A percentile compares a stretch with the other conserved stretches of the same genome.
Evolutionary conservation across 495 filamentous ascomycete species (phyloP).

Genomic region (Parachaetomium inaequale): DNA sequence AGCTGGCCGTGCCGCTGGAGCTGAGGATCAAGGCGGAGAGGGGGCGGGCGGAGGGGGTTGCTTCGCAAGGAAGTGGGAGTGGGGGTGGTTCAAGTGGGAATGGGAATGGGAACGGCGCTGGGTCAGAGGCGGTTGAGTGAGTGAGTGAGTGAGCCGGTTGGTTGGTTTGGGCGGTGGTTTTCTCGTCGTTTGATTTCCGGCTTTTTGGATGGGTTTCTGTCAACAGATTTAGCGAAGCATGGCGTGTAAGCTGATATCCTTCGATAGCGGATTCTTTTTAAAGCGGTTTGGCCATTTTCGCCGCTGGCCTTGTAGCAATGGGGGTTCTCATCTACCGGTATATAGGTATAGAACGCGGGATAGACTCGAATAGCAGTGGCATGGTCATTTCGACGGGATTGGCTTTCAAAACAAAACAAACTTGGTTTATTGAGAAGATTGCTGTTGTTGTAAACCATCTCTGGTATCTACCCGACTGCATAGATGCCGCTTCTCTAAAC

Average conservation of each 20-base stretch:
- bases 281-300: not conserved
- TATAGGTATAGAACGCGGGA: not conserved
- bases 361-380: not conserved
- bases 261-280: not conserved
- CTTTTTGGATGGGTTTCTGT: constrained; percentile 6
- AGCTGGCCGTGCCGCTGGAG: constrained; percentile 14
- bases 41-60: not conserved
- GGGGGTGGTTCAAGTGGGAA: not conserved
- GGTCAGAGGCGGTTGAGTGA: not conserved
- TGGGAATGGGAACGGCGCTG: not conserved
- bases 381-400: not conserved
- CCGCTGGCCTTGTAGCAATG: not conserved
- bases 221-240: constrained; percentile 1
- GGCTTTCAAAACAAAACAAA: not conserved
- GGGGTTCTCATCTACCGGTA: not conserved
- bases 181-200: not conserved
- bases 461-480: not conserved
- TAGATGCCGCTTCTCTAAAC: not conserved
- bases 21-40: constrained; percentile 10
- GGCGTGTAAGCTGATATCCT: constrained; percentile 12
- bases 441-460: not conserved
- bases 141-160: not conserved
- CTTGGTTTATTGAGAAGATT: not conserved
- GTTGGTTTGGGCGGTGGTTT: not conserved
- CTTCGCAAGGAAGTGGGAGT: not conserved